Percentiles rank a stretch among this genome's conserved stretches.
Conservation (phyloP, 1,139 yeast species). For the Taphrina pruni region DNA sequence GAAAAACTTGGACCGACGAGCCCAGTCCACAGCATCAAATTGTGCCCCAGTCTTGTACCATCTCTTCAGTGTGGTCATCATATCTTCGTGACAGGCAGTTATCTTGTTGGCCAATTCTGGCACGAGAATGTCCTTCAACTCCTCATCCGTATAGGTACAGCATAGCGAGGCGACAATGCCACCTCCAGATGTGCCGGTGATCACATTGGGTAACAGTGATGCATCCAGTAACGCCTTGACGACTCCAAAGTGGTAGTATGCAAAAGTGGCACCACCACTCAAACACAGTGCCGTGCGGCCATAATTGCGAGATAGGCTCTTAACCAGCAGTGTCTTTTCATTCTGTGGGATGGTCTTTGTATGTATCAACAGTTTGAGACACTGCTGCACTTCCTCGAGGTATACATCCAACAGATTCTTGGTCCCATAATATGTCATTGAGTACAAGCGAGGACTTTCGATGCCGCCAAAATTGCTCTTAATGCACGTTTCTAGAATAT, state of each 20-base stretch:
- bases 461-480: constrained; percentile 76
- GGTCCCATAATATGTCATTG: constrained; percentile 78
- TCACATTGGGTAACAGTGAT: constrained; percentile 68
- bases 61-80: constrained; percentile 60
- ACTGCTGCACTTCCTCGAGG: constrained; percentile 54
- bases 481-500: constrained; percentile 68
- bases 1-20: constrained; percentile 69
- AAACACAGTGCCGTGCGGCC: constrained; percentile 76
- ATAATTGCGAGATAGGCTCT: constrained; percentile 65
- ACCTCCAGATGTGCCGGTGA: constrained; percentile 84
- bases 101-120: constrained; percentile 71
- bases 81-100: constrained; percentile 68
- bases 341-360: constrained; percentile 54
- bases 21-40: constrained; percentile 78
- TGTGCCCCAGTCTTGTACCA: constrained; percentile 80
- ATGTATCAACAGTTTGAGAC: constrained; percentile 52
- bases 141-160: constrained; percentile 73
- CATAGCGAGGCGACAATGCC: constrained; percentile 79
- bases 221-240: constrained; percentile 72
- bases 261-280: constrained; percentile 79
- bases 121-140: constrained; percentile 61
- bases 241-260: constrained; percentile 70
- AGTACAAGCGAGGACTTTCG: constrained; percentile 72
- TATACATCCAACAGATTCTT: constrained; percentile 65
- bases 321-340: constrained; percentile 63